phyloP scores from a whole-genome alignment of 257 asterid species.

The Solanum sparsipilum region DNA sequence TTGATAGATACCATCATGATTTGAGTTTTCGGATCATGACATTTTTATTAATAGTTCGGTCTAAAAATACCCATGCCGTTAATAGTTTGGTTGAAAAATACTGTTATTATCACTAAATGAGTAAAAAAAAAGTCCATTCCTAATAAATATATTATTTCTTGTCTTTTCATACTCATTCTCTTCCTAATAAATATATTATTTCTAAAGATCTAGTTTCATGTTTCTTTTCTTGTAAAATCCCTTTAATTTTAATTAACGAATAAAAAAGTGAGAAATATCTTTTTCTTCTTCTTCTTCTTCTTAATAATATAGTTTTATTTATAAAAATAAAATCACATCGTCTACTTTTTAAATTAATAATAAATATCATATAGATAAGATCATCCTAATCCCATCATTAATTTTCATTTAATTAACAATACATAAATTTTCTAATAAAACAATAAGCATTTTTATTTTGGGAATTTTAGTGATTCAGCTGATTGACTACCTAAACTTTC shows the following conservation, averaged over 20 bases:
- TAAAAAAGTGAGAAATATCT: not conserved
- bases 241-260: not conserved
- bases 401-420: not conserved
- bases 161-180: not conserved
- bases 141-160: not conserved
- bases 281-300: not conserved
- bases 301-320: too few species aligned
- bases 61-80: too few species aligned
- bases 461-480: not conserved
- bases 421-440: too few species aligned
- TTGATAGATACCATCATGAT: not conserved
- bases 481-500: not conserved
- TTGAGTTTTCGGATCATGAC: not conserved
- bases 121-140: not conserved
- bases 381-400: not conserved
- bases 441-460: too few species aligned
- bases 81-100: not conserved
- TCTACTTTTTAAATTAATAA: too few species aligned
- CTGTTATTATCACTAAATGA: too few species aligned
- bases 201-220: not conserved
- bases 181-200: not conserved
- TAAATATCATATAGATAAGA: not conserved
- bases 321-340: not conserved
- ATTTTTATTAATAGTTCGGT: too few species aligned
- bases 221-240: not conserved